Percentiles rank a stretch among this genome's conserved stretches.
Conservation (phyloP, 2,329 filamentous ascomycete species). For the Fusarium marasasianum region DNA sequence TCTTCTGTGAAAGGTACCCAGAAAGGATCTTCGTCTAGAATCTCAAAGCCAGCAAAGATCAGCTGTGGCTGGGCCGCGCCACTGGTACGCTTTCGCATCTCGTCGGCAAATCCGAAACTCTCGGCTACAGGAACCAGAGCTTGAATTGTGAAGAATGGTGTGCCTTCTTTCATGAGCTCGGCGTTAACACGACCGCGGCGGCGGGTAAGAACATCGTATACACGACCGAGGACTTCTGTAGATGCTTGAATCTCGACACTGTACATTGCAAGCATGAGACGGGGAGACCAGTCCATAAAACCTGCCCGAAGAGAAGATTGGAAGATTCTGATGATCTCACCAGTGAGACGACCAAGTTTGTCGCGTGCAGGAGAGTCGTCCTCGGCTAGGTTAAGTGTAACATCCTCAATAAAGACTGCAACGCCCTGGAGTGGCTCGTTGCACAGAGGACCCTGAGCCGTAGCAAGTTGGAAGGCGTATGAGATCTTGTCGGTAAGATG, state of each 20-base stretch:
- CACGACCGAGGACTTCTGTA: slow-evolving; percentile 92
- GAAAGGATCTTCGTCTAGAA: slow-evolving; percentile 94
- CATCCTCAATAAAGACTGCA: slow-evolving; percentile 87
- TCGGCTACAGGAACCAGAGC: slow-evolving; percentile 90
- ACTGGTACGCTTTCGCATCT: slow-evolving; percentile 93
- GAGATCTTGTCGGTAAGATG: slow-evolving; percentile 90
- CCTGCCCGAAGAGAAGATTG: slow-evolving; percentile 84
- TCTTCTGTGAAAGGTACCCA: slow-evolving; percentile 98
- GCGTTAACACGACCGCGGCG: slow-evolving; percentile 88
- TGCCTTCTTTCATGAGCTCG: slow-evolving; percentile 93
- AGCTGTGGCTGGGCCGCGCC: slow-evolving; percentile 93
- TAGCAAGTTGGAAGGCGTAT: slow-evolving; percentile 94
- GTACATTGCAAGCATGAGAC: slow-evolving; percentile 98
- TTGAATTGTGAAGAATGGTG: slow-evolving; percentile 94
- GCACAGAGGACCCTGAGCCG: slow-evolving; percentile 87
- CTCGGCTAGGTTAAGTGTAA: slow-evolving; percentile 67
- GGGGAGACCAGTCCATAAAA: slow-evolving; percentile 94
- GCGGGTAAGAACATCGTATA: slow-evolving; percentile 97
- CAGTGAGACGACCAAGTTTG: slow-evolving; percentile 81
- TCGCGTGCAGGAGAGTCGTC: slow-evolving; percentile 69
- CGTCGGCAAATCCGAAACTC: slow-evolving; percentile 94
- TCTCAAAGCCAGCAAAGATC: slow-evolving; percentile 91
- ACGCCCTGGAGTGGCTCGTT: slow-evolving; percentile 93
- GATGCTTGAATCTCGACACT: slow-evolving; percentile 96
- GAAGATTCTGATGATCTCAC: slow-evolving; percentile 90